Base-by-base conservation (phyloP, 495 filamentous ascomycete genomes). In the Staphylotrichum tortipilum region DNA sequence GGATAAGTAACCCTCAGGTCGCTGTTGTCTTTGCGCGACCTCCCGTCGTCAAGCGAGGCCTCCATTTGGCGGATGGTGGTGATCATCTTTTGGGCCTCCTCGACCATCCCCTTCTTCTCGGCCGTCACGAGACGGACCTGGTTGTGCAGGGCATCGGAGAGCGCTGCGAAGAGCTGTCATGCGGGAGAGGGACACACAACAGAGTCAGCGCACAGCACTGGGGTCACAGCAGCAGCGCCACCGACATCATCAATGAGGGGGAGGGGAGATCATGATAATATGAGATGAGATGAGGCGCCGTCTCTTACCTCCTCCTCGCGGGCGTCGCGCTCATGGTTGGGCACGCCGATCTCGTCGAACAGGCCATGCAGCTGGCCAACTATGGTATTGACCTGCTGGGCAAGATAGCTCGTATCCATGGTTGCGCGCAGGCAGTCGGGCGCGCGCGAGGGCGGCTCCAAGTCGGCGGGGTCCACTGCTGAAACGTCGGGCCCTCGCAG, bases 281-380 rank as follows among this genome's bases (percentile, higher is more conserved):
- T 40, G 28, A 19, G 11, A 18, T 31, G 10, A 40, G 50, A 48
- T 46, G 15, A 24, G 9, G 10, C 1, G 24, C 14, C 22, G 5
- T 46, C 18, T 34, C 60, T 50, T 53, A 94, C 88, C 79, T 94
- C 84, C 58, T 85, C 75, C 64, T 97, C 89, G 50, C 94, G 77
- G 4, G 78, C 74, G 51, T 96, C 89, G 53, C 94, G 82, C 69
- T 95, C 92, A 81, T 94, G 87, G 60, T 68, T 79, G 15, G 89
- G 76, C 36, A 99, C 82, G 30, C 92, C 92, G 57, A 99, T 96
- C 55, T 97, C 91, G 67, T 97, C 92, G 60, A 94, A 99, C 41
- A 96, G 77, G 36, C 84, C 85, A 70, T 96, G 90, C 38, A 99
- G 76, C 68, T 94, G 86, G 62, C 78, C 77, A 57, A 95, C 85